Evolutionary conservation across 768 basidiomycete genomes (phyloP), one percentile per base, ranked within the genome.

Genomic region (Saitozyma podzolica): DNA sequence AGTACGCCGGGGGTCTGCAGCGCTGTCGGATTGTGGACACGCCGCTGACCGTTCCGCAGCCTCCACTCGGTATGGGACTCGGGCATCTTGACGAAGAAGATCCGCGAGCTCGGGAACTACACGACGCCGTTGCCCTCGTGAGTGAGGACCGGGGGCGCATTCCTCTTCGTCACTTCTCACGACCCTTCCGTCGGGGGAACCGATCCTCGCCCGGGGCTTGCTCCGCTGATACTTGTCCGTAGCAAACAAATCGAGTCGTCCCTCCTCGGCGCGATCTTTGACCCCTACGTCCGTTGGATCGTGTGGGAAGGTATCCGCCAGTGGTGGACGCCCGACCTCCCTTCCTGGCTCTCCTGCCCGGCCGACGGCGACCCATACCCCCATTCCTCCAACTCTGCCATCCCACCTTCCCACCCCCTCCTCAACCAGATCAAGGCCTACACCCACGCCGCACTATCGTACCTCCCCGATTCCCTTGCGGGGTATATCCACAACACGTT

Each of bases 11-110:
- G 16, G 43, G 16, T 45, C 43, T 9, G 43, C 9, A 45, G 43
- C 51, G 14, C 9, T 61, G 8, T 11, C 16, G 9, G 7, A n/a
- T 6, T 14, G 42, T 8, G 16, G 9, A n/a, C 14, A 42, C n/a
- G n/a, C n/a, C n/a, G 50, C 67, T 66, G 41, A 61, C 50, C 19
- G 10, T 56, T 14, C 19, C 14, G 29, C 59, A 91, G 92, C 75
- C 82, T 97, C 1, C 93, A 95, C 77, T 88, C 89, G 1, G 82
- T 91, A 0, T 97, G 92, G 95, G 94, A 97, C 73, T 81, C 82
- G 16, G 82, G 86, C 40, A 84, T 99, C 57, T 87, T 96, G 70
- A 87, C 91, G 6, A 88, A 92, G 78, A 85, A 87, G 17, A 83
- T 98, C 60, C 87, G 92, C 41, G 84, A 84, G 40, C 83, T 89